Base-by-base conservation (phyloP, 345 rosid species). In the Noccaea bulbosa region DNA sequence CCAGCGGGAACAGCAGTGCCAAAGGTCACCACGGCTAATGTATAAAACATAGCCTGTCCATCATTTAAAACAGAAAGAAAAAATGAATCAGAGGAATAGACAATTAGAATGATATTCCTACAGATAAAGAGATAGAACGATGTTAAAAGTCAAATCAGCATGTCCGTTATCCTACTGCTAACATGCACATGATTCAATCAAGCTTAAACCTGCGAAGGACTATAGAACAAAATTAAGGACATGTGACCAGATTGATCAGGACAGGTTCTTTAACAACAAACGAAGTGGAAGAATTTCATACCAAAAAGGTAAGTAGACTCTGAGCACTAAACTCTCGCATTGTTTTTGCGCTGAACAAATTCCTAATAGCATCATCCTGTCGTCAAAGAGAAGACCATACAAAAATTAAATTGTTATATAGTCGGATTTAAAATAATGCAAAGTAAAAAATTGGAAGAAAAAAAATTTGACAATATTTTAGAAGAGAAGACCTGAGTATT, bases 1-100 rank as follows among this genome's bases (percentile, higher is more conserved):
- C 99, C 99, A 55, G 98, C 96, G 50, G 99, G 99, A 80, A 94
- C 97, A 80, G 99, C 99, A 37, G 90, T 80, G 56, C 99, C 99
- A 82, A 85, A 94, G 68, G 99, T 94, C 68, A 91, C 83, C 75
- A 94, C 93, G 32, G 97, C 96, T 76, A 94, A 81, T 48, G 90
- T 67, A 55, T 89, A 94, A 76, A 94, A 94, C 99, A 94, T 94
- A 59, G 85, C 97, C 99, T 94, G 88, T 58, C 65, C 65, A 75
- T 56, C 60, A 70, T 73, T 49, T 45, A 9, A 80, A 48, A 58
- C 2, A 58, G 55, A 30, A 58, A 47, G 8, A 47, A 60, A 60
- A 10, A 2, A 62, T 22, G 17, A 47, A 60, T 51, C 38, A 77
- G 66, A 53, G 38, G 41, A 40, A 57, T 20, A n/a, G 32, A 32